Percentiles rank a stretch among this genome's conserved stretches.
Evolutionary conservation across 441 rosid genomes (phyloP).

Genomic region (Croton setiger): DNA sequence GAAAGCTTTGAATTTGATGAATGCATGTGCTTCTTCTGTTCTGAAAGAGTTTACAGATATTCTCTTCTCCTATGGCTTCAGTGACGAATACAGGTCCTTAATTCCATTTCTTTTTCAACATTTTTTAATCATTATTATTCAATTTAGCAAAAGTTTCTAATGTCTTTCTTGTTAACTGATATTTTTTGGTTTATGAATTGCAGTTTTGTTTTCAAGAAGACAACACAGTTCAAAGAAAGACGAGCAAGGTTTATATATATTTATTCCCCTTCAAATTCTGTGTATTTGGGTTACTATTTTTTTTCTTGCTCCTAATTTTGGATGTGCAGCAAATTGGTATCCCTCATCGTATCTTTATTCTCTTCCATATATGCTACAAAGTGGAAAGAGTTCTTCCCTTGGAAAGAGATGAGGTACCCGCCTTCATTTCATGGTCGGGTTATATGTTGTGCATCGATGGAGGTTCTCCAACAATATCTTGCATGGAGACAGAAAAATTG

Average conservation of each 20-base stretch:
- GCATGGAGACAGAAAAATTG: constrained; percentile 92
- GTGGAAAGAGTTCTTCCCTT: constrained; percentile 74
- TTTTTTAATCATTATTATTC: neutral
- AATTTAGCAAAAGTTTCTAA: neutral
- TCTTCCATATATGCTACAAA: constrained; percentile 60
- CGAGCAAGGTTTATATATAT: constrained; percentile 58
- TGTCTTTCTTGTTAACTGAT: neutral
- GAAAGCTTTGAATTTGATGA: constrained; percentile 66
- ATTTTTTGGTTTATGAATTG: neutral
- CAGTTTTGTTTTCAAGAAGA: constrained; percentile 88
- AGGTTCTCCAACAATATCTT: constrained; percentile 79
- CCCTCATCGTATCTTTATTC: constrained; percentile 69
- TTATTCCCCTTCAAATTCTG: neutral
- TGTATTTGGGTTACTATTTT: neutral
- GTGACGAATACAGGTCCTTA: constrained; percentile 70
- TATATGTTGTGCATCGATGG: constrained; percentile 63
- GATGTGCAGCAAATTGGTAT: constrained; percentile 69
- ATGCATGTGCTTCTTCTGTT: constrained; percentile 60
- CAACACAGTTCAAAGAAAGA: constrained; percentile 74
- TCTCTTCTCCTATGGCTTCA: constrained; percentile 74
- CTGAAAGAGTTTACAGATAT: constrained; percentile 73
- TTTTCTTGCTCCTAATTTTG: constrained; percentile 13
- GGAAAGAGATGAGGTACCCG: constrained; percentile 44
- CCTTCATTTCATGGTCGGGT: constrained; percentile 70
- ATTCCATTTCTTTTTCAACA: neutral